These are phyloP conservation scores for Russula sp. DNA, from an alignment of 768 basidiomycete genomes.

Conservation along the genomic window DNA sequence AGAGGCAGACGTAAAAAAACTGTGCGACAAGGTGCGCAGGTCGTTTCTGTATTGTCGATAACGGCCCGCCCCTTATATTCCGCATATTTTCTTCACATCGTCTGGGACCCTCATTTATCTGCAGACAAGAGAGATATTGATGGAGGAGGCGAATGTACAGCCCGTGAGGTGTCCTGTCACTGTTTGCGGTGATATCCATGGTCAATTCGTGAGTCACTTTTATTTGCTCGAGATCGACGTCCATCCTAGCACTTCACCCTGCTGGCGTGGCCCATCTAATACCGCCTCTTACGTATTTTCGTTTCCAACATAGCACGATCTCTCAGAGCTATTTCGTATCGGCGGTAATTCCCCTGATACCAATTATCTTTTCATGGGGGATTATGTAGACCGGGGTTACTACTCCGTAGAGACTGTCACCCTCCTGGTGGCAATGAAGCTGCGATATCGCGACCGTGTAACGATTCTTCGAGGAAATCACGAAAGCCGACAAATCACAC, in stretches of 20 bases:
- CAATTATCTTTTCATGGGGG: slow-evolving; percentile 99
- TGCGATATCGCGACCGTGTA: slow-evolving; percentile 96
- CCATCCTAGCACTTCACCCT: slow-evolving; percentile 16
- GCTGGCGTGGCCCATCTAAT: slow-evolving; percentile 24
- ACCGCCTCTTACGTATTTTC: slow-evolving; percentile 23
- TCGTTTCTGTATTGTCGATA: slow-evolving; percentile 34
- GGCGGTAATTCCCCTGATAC: slow-evolving; percentile 99
- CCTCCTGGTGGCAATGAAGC: slow-evolving; percentile 92
- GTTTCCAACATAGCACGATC: slow-evolving; percentile 74
- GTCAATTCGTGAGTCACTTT: slow-evolving; percentile 86
- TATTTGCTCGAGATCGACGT: slow-evolving; percentile 31
- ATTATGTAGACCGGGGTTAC: slow-evolving; percentile 99
- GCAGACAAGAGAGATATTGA: slow-evolving; percentile 95
- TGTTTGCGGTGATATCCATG: slow-evolving; percentile 99
- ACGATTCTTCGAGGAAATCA: slow-evolving; percentile 98
- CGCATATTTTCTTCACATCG: slow-evolving; percentile 18
- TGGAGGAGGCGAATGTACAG: slow-evolving; percentile 99
- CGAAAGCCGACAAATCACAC: slow-evolving; percentile 98
- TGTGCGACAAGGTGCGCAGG: slow-evolving; percentile 93
- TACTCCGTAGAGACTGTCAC: slow-evolving; percentile 99
- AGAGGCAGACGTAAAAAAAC: slow-evolving; percentile 92
- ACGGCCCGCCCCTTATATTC: slow-evolving; percentile 32
- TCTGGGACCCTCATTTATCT: slow-evolving; percentile 16
- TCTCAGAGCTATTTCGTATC: slow-evolving; percentile 97
- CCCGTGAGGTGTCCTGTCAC: slow-evolving; percentile 98